Evolutionary conservation across 2,329 filamentous ascomycete genomes (phyloP).

Genomic region (Fulvia fulva): DNA sequence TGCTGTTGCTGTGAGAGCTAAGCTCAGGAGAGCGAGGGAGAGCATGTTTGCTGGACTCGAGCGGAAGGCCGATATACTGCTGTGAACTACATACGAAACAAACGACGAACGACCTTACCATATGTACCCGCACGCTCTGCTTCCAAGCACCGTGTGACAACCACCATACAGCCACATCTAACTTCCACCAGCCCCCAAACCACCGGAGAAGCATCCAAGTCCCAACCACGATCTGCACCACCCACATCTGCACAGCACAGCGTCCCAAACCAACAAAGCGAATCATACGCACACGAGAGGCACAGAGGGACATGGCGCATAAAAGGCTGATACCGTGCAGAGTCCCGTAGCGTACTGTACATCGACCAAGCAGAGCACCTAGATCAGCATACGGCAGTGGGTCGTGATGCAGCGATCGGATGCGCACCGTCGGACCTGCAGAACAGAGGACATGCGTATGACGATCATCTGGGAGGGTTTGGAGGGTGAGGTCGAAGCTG

Average conservation of each 20-base stretch:
- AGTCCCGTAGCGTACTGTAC: background rate
- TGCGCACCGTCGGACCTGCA: background rate
- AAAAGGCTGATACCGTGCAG: background rate
- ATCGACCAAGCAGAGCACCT: background rate
- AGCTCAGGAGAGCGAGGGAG: background rate
- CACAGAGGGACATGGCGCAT: background rate
- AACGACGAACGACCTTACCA: background rate
- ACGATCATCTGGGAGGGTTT: background rate
- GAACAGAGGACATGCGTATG: background rate
- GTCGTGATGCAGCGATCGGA: background rate
- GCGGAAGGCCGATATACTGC: too few species aligned
- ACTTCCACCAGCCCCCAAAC: background rate
- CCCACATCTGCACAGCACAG: background rate
- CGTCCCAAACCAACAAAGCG: background rate
- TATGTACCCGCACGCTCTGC: background rate
- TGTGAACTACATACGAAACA: background rate
- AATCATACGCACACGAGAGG: background rate
- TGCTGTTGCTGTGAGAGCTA: conserved; percentile 1
- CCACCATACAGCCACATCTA: background rate
- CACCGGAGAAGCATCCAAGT: background rate
- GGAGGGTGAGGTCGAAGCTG: background rate
- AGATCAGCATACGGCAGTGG: background rate
- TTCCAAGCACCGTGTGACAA: background rate
- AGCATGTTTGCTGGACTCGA: background rate
- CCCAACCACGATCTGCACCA: background rate